These are phyloP conservation scores for Ophiostoma sp. DNA, from an alignment of 2,329 filamentous ascomycete genomes.

Conservation along the genomic window DNA sequence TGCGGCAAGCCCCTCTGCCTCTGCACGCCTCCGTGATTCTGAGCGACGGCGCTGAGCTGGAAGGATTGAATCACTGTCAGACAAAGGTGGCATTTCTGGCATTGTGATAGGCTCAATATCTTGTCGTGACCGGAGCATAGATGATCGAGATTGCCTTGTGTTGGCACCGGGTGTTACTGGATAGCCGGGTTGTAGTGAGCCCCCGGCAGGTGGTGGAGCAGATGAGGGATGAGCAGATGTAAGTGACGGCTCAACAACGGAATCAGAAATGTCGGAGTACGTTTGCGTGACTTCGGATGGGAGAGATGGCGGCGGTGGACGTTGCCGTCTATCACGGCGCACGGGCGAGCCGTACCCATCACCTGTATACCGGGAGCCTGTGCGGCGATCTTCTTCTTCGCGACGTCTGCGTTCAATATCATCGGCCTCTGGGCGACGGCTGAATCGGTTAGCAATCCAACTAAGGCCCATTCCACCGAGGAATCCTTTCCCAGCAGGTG, in stretches of 20 bases:
- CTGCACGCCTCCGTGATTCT: slow-evolving; percentile 41
- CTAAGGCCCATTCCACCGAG: slow-evolving; percentile 61
- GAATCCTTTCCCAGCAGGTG: slow-evolving; percentile 50
- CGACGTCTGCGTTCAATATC: slow-evolving; percentile 32
- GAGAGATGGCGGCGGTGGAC: slow-evolving; percentile 29
- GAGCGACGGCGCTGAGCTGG: slow-evolving; percentile 42
- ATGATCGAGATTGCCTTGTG: slow-evolving; percentile 24
- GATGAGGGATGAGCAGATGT: neutral
- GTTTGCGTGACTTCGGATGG: slow-evolving; percentile 23
- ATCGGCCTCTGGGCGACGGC: slow-evolving; percentile 50
- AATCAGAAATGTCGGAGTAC: slow-evolving; percentile 32
- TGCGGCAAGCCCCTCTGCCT: slow-evolving; percentile 43
- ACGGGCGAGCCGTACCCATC: slow-evolving; percentile 56
- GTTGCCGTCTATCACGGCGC: slow-evolving; percentile 34
- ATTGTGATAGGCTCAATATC: slow-evolving; percentile 40
- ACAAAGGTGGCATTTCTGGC: slow-evolving; percentile 51
- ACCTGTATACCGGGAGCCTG: slow-evolving; percentile 57
- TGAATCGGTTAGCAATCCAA: slow-evolving; percentile 62
- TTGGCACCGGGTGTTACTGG: slow-evolving; percentile 16
- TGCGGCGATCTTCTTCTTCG: slow-evolving; percentile 49
- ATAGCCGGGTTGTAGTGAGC: slow-evolving; percentile 25
- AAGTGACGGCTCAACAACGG: slow-evolving; percentile 35
- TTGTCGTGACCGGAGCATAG: slow-evolving; percentile 39
- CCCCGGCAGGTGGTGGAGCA: neutral
- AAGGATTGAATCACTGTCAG: slow-evolving; percentile 41